These are phyloP conservation scores for Hippophae gyantsensis DNA, from an alignment of 306 rosid species.

Conservation along the genomic window DNA sequence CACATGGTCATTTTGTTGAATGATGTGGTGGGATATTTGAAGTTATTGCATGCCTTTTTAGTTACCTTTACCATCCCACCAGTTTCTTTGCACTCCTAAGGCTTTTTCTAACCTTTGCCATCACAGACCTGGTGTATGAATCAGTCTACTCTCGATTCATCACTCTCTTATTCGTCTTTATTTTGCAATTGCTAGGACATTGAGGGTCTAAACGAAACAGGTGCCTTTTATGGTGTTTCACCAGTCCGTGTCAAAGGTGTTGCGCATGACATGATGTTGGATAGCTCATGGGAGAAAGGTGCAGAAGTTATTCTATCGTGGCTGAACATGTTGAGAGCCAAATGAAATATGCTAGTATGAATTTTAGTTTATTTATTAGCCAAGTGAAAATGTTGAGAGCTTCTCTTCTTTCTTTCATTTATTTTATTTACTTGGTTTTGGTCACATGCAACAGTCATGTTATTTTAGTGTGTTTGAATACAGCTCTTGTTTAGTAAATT, in stretches of 20 bases:
- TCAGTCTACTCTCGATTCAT: not conserved
- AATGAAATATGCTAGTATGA: too few species aligned
- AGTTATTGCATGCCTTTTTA: not conserved
- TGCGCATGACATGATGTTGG: slow-evolving; percentile 93
- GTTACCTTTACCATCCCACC: too few species aligned
- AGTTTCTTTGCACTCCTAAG: too few species aligned
- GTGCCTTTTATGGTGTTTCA: slow-evolving; percentile 48
- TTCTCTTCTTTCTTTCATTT: too few species aligned
- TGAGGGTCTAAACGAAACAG: slow-evolving; percentile 67
- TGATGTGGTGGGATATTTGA: not conserved
- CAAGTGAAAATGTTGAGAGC: too few species aligned
- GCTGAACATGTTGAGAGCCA: slow-evolving; percentile 16
- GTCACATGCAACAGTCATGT: too few species aligned
- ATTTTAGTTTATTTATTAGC: too few species aligned
- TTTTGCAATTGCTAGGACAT: slow-evolving; percentile 36
- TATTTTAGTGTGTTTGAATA: too few species aligned
- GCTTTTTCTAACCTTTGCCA: too few species aligned
- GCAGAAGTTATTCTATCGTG: slow-evolving; percentile 58
- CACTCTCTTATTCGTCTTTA: not conserved
- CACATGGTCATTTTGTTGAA: not conserved
- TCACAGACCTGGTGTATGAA: not conserved
- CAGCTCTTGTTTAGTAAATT: too few species aligned
- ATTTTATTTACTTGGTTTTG: too few species aligned
- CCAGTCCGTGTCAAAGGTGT: slow-evolving; percentile 47
- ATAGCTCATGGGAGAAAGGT: slow-evolving; percentile 65